Conservation (phyloP, 257 asterid species). For the Solanum infundibuliforme region DNA sequence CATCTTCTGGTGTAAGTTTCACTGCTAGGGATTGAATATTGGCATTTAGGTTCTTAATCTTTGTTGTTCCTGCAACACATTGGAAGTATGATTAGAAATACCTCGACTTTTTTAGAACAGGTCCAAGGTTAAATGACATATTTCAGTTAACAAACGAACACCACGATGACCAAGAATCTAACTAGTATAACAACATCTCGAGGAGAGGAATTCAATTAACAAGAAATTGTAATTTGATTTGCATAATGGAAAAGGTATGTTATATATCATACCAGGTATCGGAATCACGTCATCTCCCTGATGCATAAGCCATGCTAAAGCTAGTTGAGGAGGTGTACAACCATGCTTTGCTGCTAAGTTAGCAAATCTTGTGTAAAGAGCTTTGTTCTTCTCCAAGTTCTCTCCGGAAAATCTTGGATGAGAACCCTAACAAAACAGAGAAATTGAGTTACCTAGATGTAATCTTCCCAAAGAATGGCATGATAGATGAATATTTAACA, state of each 20-base stretch:
- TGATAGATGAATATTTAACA: background rate
- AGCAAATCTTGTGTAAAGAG: slow-evolving; percentile 18
- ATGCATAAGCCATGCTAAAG: slow-evolving; percentile 45
- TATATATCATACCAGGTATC: slow-evolving; percentile 26
- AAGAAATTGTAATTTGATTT: background rate
- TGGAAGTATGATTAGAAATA: background rate
- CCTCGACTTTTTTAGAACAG: background rate
- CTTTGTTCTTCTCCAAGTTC: slow-evolving; percentile 35
- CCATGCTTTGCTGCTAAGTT: slow-evolving; percentile 26
- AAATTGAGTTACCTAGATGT: background rate
- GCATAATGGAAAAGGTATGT: background rate
- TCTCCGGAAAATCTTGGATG: slow-evolving; percentile 33
- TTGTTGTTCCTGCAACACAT: slow-evolving; percentile 23
- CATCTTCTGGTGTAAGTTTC: slow-evolving; percentile 25
- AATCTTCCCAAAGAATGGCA: background rate
- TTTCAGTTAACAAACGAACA: background rate
- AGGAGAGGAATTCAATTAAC: background rate
- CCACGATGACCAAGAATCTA: background rate
- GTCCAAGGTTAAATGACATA: background rate
- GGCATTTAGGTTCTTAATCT: slow-evolving; percentile 27
- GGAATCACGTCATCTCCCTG: slow-evolving; percentile 45
- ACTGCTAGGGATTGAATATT: slow-evolving; percentile 23
- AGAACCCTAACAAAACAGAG: background rate
- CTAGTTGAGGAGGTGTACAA: slow-evolving; percentile 42
- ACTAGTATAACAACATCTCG: background rate